Evolutionary conservation across 768 basidiomycete genomes (phyloP), one percentile per base, ranked within the genome.

Genomic region (Naganishia vaughanmartiniae): DNA sequence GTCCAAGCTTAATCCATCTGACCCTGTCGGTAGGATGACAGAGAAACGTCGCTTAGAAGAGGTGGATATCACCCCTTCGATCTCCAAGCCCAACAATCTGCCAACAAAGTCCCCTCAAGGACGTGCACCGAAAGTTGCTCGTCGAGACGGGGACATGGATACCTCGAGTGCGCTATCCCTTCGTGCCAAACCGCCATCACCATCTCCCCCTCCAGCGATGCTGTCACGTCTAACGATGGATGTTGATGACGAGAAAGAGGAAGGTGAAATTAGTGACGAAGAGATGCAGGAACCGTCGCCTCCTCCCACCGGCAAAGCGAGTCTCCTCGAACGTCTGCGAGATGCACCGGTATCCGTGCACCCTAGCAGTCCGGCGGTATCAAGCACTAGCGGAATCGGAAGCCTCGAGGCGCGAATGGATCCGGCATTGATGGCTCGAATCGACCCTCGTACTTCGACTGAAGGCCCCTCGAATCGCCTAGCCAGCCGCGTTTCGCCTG

Each of bases 261-360:
- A 63, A 30, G 60, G 60, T 6, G 60, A 63, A 46, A 63, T 63
- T 42, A 63, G 60, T n/a, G 60, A 63, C 14, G 60, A 63, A 26
- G 60, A 63, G 60, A 58, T 58, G 57, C 31, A 51, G 48, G 48
- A 51, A 7, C 48, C 48, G 19, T 51, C 24, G 24, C 57, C n/a
- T 34, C 33, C 57, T 28, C 57, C 57, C 10, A 24, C 24, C 4
- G 31, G 33, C 2, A 63, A 30, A 42, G 42, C 60, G 24, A 63
- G 60, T 63, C 39, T 63, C 12, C 39, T 63, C n/a, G 60, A 63
- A 10, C 60, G 60, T 19, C 26, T 63, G 6, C 19, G 42, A 17
- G 42, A 45, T 9, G 60, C 39, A 2, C 24, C n/a, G 5, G 15
- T 34, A 2, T 15, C 39, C 21, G 28, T 17, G 17, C 46, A 39